Conservation (phyloP, 768 basidiomycete genomes). For the Podaxis carcinomalis region DNA sequence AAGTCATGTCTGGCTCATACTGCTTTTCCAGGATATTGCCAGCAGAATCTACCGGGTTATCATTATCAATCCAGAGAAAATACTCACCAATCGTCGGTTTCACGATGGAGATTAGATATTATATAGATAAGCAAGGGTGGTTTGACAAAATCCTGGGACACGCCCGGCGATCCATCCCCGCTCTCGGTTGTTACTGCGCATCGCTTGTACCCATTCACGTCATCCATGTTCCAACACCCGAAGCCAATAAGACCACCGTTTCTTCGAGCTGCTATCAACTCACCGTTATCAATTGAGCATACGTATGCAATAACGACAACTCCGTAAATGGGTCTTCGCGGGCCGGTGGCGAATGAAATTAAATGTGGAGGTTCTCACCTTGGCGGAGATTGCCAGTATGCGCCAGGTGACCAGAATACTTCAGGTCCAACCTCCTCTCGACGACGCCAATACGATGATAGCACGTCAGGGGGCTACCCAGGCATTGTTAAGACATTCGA, state of each 20-base stretch:
- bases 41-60: too few species aligned
- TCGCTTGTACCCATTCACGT: slow-evolving; percentile 22
- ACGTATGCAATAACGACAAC: not conserved
- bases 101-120: too few species aligned
- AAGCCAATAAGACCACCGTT: slow-evolving; percentile 28
- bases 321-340: not conserved
- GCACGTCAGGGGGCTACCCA: slow-evolving; percentile 28
- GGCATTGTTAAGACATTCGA: slow-evolving; percentile 29
- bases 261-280: slow-evolving; percentile 28
- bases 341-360: not conserved
- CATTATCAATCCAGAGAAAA: too few species aligned
- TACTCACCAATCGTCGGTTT: too few species aligned
- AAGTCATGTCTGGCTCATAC: too few species aligned
- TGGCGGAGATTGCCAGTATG: slow-evolving; percentile 30
- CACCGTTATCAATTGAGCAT: not conserved
- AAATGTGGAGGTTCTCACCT: slow-evolving; percentile 26
- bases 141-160: slow-evolving; percentile 32
- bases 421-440: slow-evolving; percentile 31
- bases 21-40: too few species aligned
- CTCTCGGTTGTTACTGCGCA: slow-evolving; percentile 15
- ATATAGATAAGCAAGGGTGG: slow-evolving; percentile 24
- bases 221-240: slow-evolving; percentile 29
- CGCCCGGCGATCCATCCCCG: slow-evolving; percentile 9
- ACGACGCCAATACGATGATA: slow-evolving; percentile 32
- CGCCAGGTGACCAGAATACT: slow-evolving; percentile 17